Percentiles rank a stretch among this genome's conserved stretches.
These are phyloP conservation scores for Begonia loranthoides DNA, from an alignment of 306 rosid genomes.

Conservation along the genomic window DNA sequence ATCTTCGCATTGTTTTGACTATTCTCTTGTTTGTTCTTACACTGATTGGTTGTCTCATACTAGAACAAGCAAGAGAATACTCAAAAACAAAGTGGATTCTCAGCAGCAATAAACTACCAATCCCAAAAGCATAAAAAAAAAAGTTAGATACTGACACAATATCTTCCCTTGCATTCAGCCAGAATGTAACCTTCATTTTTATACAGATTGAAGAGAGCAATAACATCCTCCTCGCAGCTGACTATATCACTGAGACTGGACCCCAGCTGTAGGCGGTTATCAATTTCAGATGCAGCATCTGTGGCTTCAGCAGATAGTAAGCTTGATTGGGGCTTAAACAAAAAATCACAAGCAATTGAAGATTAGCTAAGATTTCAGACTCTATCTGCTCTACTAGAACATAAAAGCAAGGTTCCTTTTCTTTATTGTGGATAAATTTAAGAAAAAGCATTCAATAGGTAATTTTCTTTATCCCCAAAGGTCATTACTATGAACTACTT, in stretches of 20 bases:
- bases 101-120: too few relatives aligned
- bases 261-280: constrained; percentile 64
- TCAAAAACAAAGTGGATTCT: too few relatives aligned
- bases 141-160: constrained; percentile 47
- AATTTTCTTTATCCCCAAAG: too few relatives aligned
- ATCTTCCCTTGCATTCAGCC: constrained; percentile 55
- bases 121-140: too few relatives aligned
- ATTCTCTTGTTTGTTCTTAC: too few relatives aligned
- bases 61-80: too few relatives aligned
- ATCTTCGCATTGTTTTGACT: too few relatives aligned
- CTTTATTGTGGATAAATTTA: too few relatives aligned
- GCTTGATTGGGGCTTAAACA: constrained; percentile 29
- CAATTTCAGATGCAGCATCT: constrained; percentile 72
- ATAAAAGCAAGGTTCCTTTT: background rate
- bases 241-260: constrained; percentile 73
- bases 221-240: constrained; percentile 45
- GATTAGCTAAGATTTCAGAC: constrained; percentile 2
- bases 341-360: background rate
- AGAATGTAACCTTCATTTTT: constrained; percentile 72
- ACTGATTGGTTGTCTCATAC: too few relatives aligned
- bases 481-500: too few relatives aligned
- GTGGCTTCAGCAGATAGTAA: constrained; percentile 63
- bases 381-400: too few relatives aligned
- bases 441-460: too few relatives aligned
- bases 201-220: constrained; percentile 55